Evolutionary conservation across 2,329 filamentous ascomycete genomes (phyloP), one percentile per base, ranked within the genome.

Genomic region (Xylariaceae sp.): DNA sequence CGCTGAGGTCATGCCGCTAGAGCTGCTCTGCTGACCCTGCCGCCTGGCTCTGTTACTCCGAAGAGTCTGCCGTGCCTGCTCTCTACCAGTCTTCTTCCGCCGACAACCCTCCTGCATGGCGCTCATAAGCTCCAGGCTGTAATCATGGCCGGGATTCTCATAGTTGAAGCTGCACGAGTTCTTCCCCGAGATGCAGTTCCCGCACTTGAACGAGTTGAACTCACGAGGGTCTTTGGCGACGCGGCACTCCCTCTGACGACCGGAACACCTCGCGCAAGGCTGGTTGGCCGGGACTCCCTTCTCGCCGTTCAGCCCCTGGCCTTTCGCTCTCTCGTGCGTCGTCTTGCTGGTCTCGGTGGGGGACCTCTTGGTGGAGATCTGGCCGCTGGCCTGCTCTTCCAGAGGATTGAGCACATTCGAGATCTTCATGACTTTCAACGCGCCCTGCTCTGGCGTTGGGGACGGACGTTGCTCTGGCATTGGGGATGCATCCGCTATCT

Each of bases 121-220:
- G n/a, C n/a, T n/a, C 37, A 19, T 26, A 24, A 26, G 17, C 4
- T 8, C 19, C 22, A 2, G 13, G 28, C 18, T 48, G 22, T 42
- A 42, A 26, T 28, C 18, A 16, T 37, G 13, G 26, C 45, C 45
- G 4, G 43, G 43, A 13, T 37, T 30, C 3, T 24, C 12, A 12
- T 16, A 13, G 26, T 18, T 45, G 26, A 48, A 32, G 9, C 4
- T 17, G 43, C 45, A 48, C n/a, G 8, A 6, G 9, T 3, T 2
- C 34, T 45, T 45, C 2, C 1, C 2, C 6, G 15, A 16, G 17
- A 48, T 41, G 30, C 45, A 48, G n/a, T 16, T 6, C 2, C 30
- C 33, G 24, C 45, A 45, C 31, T 45, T 48, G 26, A 38, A 41
- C 13, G 42, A 37, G 12, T 35, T 26, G n/a, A 31, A 41, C 3